Percentiles rank a stretch among this genome's conserved stretches.
These are phyloP conservation scores for Digitaria exilis DNA, from an alignment of 202 grass and related monocot genomes.

Conservation along the genomic window DNA sequence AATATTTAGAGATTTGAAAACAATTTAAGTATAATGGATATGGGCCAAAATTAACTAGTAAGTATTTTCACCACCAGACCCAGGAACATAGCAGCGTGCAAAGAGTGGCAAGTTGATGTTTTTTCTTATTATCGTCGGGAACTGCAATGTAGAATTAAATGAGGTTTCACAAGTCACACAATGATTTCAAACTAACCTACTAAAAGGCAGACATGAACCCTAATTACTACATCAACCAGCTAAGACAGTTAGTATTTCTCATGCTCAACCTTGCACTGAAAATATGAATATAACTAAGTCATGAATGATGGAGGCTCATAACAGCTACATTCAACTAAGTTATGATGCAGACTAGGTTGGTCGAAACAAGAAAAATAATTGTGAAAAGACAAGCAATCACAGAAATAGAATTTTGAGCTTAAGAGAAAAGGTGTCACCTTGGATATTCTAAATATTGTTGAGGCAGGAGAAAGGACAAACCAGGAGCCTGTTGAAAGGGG, in stretches of 20 bases:
- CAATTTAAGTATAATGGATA: not conserved
- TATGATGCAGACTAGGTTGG: constrained; percentile 13
- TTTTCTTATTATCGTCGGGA: not conserved
- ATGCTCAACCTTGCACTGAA: not conserved
- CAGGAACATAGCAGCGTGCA: not conserved
- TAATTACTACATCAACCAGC: not conserved
- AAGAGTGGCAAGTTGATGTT: not conserved
- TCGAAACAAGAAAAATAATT: not conserved
- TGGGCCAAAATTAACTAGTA: not conserved
- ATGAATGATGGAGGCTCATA: constrained; percentile 4
- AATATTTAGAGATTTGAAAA: not conserved
- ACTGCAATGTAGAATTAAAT: not conserved
- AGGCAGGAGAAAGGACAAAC: constrained; percentile 87
- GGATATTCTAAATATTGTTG: constrained; percentile 81
- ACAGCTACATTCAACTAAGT: not conserved
- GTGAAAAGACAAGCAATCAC: not conserved
- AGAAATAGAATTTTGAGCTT: not conserved
- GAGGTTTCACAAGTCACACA: not conserved
- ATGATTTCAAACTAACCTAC: constrained; percentile 14
- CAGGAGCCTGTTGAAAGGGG: constrained; percentile 65
- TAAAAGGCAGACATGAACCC: not conserved
- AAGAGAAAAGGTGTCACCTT: constrained; percentile 57
- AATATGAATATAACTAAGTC: not conserved
- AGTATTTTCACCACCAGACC: constrained; percentile 16
- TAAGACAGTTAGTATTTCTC: not conserved